These are phyloP conservation scores for Vanrija sp. DNA, from an alignment of 1,284 basidiomycete genomes.

Conservation along the genomic window DNA sequence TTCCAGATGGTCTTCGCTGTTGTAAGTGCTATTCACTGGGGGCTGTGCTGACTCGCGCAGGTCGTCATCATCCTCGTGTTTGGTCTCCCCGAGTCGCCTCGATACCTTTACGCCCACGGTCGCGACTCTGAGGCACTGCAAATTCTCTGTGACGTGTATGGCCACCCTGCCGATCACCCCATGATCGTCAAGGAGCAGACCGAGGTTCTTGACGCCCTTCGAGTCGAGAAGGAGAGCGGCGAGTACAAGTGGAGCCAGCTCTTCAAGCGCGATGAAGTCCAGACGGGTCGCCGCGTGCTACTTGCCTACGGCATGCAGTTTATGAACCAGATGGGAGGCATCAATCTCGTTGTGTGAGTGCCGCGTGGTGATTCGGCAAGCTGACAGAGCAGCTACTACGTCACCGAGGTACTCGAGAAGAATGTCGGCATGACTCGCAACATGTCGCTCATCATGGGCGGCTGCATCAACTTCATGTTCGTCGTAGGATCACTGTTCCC, in stretches of 20 bases:
- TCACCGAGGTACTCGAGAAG: conserved; percentile 9
- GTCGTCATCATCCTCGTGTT: conserved; percentile 8
- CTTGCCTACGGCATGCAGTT: conserved; percentile 13
- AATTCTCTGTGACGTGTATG: conserved; percentile 15
- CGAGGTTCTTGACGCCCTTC: conserved; percentile 34
- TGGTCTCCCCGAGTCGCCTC: conserved; percentile 18
- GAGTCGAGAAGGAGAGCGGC: conserved; percentile 6
- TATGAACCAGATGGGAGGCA: conserved; percentile 12
- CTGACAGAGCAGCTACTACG: conserved; percentile 4
- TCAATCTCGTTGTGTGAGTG: conserved; percentile 14
- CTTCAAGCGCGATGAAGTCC: conserved; percentile 12
- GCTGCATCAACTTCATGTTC: conserved; percentile 12
- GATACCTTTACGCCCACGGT: conserved; percentile 14
- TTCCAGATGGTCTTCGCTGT: conserved; percentile 6
- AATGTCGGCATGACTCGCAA: conserved; percentile 12
- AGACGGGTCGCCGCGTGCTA: conserved; percentile 10
- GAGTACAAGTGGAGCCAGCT: conserved; percentile 16
- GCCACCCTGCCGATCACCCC: neutral
- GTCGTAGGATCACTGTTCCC: conserved; percentile 8
- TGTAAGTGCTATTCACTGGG: neutral
- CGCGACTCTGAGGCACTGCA: conserved; percentile 11
- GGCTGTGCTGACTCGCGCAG: too few relatives aligned
- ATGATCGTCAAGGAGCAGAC: conserved; percentile 7
- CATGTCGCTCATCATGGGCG: conserved; percentile 12
- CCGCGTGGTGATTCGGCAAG: too few relatives aligned